Base-by-base conservation (phyloP, 176 grass and related monocot genomes). In the Hsuehochloa calcarea region DNA sequence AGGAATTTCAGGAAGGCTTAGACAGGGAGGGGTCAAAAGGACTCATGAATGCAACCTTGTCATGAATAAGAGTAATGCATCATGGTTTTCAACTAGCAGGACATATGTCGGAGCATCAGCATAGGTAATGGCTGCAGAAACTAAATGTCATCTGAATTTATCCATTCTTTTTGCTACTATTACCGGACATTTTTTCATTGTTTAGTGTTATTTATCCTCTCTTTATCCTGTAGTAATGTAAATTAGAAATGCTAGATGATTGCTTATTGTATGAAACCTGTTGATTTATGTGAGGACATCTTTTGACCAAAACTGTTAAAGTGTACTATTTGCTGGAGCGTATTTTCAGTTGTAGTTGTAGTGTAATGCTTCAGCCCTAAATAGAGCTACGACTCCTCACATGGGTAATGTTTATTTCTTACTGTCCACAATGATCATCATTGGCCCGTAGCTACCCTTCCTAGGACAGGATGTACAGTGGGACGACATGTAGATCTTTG, bases 1-100 rank as follows among this genome's bases (percentile, higher is more conserved):
- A 88, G 80, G 86, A 86, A 85, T 87, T 93, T 78, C 84, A 84
- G 75, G 87, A 88, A 82, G 77, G 74, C 45, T 63, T 84, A 92
- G 77, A 82, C 35, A 73, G 68, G 52, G 82, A 88, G 46, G 77
- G 77, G 3, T 72, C 69, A 75, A 77, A 43, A 16, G 55, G 6
- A 16, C 39, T 92, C 51, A 76, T 94, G 65, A 84, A 67, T 72
- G 72, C 85, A 74, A 83, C 71, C 35, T 56, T 77, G 22, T 75
- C 83, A 59, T 96, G 85, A 88, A 91, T 85, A 90, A 85, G 85
- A 88, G 87, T 85, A 90, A 85, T 85, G 77, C 64, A 47, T 84
- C 14, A 39, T 38, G 75, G 27, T 62, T 79, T 47, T 70, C 52
- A 19, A 19, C 49, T 37, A 46, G 75, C 22, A 51, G 16, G 41